Conservation (phyloP, 495 filamentous ascomycete genomes). For the Pseudotulostoma volvatum region DNA sequence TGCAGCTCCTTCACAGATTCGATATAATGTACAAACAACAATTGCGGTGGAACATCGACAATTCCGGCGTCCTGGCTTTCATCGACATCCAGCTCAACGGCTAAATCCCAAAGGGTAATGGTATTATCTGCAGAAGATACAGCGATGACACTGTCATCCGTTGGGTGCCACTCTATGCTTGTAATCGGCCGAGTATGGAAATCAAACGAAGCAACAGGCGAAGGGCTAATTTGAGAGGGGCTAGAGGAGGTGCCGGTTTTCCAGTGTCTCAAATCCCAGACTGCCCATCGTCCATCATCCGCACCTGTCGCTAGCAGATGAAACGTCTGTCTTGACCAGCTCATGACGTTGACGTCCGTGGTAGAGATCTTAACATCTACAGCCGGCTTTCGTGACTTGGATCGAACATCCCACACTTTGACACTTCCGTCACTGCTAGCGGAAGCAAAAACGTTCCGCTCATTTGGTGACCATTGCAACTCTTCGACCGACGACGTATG, state of each 20-base stretch:
- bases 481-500: slow-evolving; percentile 83
- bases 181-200: slow-evolving; percentile 96
- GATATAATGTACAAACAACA: slow-evolving; percentile 94
- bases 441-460: slow-evolving; percentile 82
- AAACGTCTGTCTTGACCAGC: slow-evolving; percentile 72
- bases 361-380: slow-evolving; percentile 71
- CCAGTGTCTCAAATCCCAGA: slow-evolving; percentile 94
- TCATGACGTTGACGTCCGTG: slow-evolving; percentile 88
- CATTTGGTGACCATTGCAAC: slow-evolving; percentile 86
- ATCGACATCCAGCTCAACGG: slow-evolving; percentile 92
- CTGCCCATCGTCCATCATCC: slow-evolving; percentile 86
- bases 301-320: slow-evolving; percentile 85
- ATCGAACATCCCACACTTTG: slow-evolving; percentile 87
- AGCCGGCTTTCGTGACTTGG: slow-evolving; percentile 68
- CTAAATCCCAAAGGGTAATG: slow-evolving; percentile 89
- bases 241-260: slow-evolving; percentile 44
- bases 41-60: slow-evolving; percentile 78
- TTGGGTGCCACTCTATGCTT: slow-evolving; percentile 92
- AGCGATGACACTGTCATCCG: slow-evolving; percentile 84
- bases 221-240: slow-evolving; percentile 29
- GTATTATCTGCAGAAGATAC: slow-evolving; percentile 89
- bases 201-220: slow-evolving; percentile 71
- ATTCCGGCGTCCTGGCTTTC: slow-evolving; percentile 80
- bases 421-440: slow-evolving; percentile 87
- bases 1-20: slow-evolving; percentile 86